phyloP scores from a whole-genome alignment of 192 early-diverging fungal genomes.

The Podila horticola region DNA sequence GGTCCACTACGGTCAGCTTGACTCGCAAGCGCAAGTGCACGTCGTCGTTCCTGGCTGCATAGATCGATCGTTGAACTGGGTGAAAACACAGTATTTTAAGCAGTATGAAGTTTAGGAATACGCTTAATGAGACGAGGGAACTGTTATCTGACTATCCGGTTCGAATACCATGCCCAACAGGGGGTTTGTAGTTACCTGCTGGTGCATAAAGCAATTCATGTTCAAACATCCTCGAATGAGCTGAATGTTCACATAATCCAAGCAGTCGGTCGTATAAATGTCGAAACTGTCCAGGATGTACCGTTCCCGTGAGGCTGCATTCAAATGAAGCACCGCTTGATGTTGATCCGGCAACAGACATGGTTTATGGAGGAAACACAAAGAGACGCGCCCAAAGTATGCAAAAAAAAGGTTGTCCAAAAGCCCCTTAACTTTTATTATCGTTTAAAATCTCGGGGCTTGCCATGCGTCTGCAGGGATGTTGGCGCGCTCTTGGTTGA shows the following conservation, averaged over 20 bases:
- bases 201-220: slow-evolving; percentile 42
- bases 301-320: slow-evolving; percentile 42
- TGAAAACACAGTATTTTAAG: no score
- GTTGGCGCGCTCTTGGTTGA: slow-evolving; percentile 16
- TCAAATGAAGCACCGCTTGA: slow-evolving; percentile 48
- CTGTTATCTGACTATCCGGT: no score
- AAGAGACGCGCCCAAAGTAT: neutral
- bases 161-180: neutral
- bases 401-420: neutral
- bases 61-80: slow-evolving; percentile 38
- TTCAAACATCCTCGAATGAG: slow-evolving; percentile 45
- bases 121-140: no score
- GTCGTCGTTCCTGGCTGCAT: slow-evolving; percentile 47
- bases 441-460: neutral
- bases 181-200: slow-evolving; percentile 15
- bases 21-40: slow-evolving; percentile 38
- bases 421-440: neutral
- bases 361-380: neutral
- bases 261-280: slow-evolving; percentile 45
- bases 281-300: slow-evolving; percentile 37
- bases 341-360: slow-evolving; percentile 42
- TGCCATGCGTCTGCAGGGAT: slow-evolving; percentile 20
- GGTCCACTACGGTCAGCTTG: slow-evolving; percentile 31
- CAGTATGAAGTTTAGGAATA: no score
- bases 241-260: slow-evolving; percentile 44